Evolutionary conservation across 2,329 filamentous ascomycete species (phyloP).

Genomic region (Aspergillus carbonarius): DNA sequence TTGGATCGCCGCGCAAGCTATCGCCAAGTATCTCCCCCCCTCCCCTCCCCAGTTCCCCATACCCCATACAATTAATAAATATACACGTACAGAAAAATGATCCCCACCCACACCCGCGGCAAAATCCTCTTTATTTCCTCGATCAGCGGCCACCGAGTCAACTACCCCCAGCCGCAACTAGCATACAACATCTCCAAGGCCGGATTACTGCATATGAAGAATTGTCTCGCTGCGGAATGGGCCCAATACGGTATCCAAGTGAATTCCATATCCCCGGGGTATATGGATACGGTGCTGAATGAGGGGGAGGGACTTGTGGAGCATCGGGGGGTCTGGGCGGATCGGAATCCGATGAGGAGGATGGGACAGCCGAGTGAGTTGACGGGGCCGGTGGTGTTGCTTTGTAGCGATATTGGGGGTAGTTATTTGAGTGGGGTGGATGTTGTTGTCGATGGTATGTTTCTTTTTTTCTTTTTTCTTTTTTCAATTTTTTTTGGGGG

Average conservation of each 20-base stretch:
- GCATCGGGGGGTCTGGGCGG: constrained; percentile 56
- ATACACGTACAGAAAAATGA: constrained; percentile 51
- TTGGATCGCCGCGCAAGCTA: constrained; percentile 68
- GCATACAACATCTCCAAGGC: constrained; percentile 73
- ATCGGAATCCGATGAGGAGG: constrained; percentile 60
- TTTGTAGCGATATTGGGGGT: constrained; percentile 59
- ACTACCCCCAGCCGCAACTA: constrained; percentile 69
- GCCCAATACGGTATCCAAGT: constrained; percentile 67
- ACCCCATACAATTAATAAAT: too few relatives aligned
- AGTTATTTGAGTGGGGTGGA: constrained; percentile 69
- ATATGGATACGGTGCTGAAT: constrained; percentile 75
- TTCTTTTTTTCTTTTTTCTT: neutral
- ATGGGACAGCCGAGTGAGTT: constrained; percentile 65
- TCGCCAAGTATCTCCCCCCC: constrained; percentile 42
- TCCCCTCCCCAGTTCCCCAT: too few relatives aligned
- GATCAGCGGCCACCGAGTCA: constrained; percentile 67
- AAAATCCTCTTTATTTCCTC: constrained; percentile 66
- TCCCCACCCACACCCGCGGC: constrained; percentile 52
- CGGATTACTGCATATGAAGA: constrained; percentile 62
- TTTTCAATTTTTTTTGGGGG: neutral
- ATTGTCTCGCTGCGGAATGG: constrained; percentile 70
- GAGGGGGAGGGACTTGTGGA: constrained; percentile 59
- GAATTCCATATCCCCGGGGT: constrained; percentile 69
- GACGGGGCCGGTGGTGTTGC: constrained; percentile 60
- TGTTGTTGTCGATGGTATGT: constrained; percentile 60